A percentile compares a stretch with the other conserved stretches of the same genome.
Conservation (phyloP, 306 rosid genomes). For the Pyrus pyrifolia region DNA sequence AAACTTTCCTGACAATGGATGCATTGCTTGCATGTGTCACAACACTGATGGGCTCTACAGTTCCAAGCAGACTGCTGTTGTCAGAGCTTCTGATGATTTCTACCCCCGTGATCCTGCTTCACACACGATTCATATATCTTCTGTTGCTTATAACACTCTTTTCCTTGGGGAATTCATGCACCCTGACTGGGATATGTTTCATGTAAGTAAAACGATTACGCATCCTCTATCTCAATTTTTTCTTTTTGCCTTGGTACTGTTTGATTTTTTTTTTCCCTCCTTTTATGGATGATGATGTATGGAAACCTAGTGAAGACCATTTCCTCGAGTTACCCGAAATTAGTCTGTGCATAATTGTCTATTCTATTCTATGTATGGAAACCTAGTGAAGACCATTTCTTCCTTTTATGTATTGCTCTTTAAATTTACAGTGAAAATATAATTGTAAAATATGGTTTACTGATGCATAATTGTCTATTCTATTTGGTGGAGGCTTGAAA, state of each 20-base stretch:
- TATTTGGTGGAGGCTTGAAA: background rate
- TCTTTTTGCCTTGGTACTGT: background rate
- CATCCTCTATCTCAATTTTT: background rate
- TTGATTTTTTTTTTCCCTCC: background rate
- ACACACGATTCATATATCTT: slow-evolving; percentile 88
- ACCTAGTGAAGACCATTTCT: background rate
- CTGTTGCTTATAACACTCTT: slow-evolving; percentile 89
- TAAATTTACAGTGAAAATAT: background rate
- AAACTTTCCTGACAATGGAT: slow-evolving; percentile 85
- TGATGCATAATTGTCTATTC: background rate
- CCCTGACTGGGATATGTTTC: slow-evolving; percentile 99
- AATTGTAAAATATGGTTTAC: background rate
- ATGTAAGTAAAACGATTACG: slow-evolving; percentile 41
- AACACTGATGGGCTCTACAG: slow-evolving; percentile 87
- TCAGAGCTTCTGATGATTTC: slow-evolving; percentile 92
- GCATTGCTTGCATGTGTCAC: slow-evolving; percentile 97
- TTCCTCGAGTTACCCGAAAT: no score
- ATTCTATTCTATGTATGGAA: background rate
- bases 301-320: background rate
- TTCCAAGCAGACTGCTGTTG: slow-evolving; percentile 84
- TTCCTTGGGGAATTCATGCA: slow-evolving; percentile 99
- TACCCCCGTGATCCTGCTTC: slow-evolving; percentile 93
- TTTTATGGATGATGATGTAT: background rate
- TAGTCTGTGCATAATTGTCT: no score
- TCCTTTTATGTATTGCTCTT: background rate